phyloP scores from a whole-genome alignment of 345 rosid species.

The Isatis tinctoria region DNA sequence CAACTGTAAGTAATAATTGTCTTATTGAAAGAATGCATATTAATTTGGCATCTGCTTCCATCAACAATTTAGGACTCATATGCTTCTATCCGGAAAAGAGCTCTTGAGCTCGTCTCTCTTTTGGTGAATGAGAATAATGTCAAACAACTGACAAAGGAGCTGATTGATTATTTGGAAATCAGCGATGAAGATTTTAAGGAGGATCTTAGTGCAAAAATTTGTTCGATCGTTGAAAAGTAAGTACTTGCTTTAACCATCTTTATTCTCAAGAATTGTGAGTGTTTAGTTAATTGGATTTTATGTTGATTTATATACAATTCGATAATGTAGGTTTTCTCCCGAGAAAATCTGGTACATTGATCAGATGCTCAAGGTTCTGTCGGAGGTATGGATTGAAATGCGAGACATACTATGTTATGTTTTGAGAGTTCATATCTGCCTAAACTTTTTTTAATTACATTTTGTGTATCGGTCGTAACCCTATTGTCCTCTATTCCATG shows the following conservation, averaged over 20 bases:
- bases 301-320: slow-evolving; percentile 25
- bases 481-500: slow-evolving; percentile 34
- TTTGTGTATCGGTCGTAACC: slow-evolving; percentile 20
- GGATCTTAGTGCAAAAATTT: slow-evolving; percentile 96
- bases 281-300: slow-evolving; percentile 2
- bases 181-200: slow-evolving; percentile 97
- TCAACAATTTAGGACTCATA: slow-evolving; percentile 72
- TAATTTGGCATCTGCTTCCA: slow-evolving; percentile 34
- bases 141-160: slow-evolving; percentile 82
- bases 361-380: slow-evolving; percentile 99
- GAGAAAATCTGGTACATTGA: slow-evolving; percentile 97
- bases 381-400: slow-evolving; percentile 61
- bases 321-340: slow-evolving; percentile 76
- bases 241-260: slow-evolving; percentile 26
- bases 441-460: too few relatives aligned
- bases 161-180: slow-evolving; percentile 92
- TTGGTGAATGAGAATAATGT: slow-evolving; percentile 90
- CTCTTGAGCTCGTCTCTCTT: slow-evolving; percentile 85
- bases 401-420: slow-evolving; percentile 15
- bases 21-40: background rate
- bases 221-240: slow-evolving; percentile 97
- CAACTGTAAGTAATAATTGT: background rate
- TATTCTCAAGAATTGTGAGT: background rate
- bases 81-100: slow-evolving; percentile 97
- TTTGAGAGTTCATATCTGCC: slow-evolving; percentile 13